Conservation (phyloP, 768 basidiomycete species). For the Leccinum variicolor region DNA sequence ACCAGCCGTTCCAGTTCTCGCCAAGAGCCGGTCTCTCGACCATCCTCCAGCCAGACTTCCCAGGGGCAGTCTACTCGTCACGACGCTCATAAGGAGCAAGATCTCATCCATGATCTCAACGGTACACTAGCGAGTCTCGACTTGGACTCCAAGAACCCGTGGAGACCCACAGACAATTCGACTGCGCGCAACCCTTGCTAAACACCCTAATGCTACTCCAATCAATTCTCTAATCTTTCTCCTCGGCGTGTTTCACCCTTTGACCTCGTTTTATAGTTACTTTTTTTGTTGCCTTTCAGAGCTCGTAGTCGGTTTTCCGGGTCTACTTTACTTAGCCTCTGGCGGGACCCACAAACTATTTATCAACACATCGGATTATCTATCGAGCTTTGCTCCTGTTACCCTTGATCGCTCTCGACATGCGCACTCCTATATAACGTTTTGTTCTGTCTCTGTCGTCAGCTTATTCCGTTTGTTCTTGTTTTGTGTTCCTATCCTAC, state of each 20-base stretch:
- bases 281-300: conserved; percentile 11
- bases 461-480: conserved; percentile 26
- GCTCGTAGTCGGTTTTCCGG: conserved; percentile 16
- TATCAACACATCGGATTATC: conserved; percentile 28
- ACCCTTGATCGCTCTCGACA: conserved; percentile 37
- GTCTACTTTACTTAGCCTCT: conserved; percentile 14
- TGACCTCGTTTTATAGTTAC: conserved; percentile 23
- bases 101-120: conserved; percentile 65
- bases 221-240: conserved; percentile 7
- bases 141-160: conserved; percentile 45
- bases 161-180: conserved; percentile 28
- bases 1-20: conserved; percentile 41
- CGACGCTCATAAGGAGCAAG: conserved; percentile 39
- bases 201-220: conserved; percentile 10
- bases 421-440: conserved; percentile 33
- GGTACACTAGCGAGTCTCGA: conserved; percentile 75
- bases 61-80: conserved; percentile 22
- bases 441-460: conserved; percentile 31
- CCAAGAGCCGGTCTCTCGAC: conserved; percentile 51
- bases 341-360: conserved; percentile 27
- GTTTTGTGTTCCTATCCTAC: conserved; percentile 27
- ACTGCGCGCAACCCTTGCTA: conserved; percentile 18
- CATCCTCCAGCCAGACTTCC: conserved; percentile 45
- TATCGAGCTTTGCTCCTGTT: conserved; percentile 33
- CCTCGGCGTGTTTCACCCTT: conserved; percentile 10